Evolutionary conservation across 2,329 filamentous ascomycete species (phyloP).

Genomic region (Fonsecaea multimorphosa): DNA sequence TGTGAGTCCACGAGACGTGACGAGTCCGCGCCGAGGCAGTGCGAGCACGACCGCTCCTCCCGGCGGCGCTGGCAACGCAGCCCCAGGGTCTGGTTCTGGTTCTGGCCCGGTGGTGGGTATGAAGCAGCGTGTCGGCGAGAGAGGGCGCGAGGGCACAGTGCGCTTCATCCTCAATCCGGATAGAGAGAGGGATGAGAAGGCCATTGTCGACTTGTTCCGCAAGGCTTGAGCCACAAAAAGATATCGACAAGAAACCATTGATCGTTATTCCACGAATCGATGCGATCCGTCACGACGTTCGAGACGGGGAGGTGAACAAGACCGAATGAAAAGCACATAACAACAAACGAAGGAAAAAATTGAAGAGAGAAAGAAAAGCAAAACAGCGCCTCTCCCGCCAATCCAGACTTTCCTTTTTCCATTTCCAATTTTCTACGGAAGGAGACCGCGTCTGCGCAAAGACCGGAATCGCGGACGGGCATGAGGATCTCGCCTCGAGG

Average conservation of each 20-base stretch:
- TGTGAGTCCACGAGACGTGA: constrained; percentile 35
- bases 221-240: constrained; percentile 13
- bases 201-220: constrained; percentile 64
- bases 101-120: constrained; percentile 14
- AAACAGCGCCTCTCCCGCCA: no score
- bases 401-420: no score
- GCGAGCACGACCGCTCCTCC: constrained; percentile 19
- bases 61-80: constrained; percentile 6
- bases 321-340: background rate
- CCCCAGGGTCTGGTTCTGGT: background rate
- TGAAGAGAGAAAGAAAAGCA: background rate
- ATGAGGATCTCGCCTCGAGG: no score
- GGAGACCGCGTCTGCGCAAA: no score
- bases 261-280: background rate
- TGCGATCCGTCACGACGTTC: background rate
- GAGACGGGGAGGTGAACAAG: background rate
- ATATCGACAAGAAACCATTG: background rate
- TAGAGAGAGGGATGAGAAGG: constrained; percentile 73
- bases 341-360: background rate
- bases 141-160: constrained; percentile 72
- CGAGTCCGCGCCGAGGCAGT: constrained; percentile 21
- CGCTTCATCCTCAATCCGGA: constrained; percentile 87
- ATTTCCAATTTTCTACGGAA: no score
- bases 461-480: no score
- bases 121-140: constrained; percentile 46